Percentiles rank a stretch among this genome's conserved stretches.
Conservation (phyloP, 2,329 filamentous ascomycete genomes). For the Aspergillus felis region DNA sequence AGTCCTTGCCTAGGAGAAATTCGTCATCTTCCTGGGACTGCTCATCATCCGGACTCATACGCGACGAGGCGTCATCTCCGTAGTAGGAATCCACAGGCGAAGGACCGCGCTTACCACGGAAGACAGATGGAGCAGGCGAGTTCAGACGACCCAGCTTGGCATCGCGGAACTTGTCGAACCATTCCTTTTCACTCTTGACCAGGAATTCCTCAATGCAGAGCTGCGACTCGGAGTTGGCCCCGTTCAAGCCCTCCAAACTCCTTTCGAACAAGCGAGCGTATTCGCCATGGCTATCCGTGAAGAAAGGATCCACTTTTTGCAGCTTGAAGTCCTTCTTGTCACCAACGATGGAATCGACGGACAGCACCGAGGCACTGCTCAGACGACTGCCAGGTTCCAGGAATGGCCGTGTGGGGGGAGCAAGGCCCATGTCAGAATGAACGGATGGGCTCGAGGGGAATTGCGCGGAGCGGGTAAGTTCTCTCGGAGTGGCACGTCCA, state of each 20-base stretch:
- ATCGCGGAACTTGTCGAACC: constrained; percentile 56
- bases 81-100: constrained; percentile 39
- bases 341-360: constrained; percentile 54
- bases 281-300: constrained; percentile 59
- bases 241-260: constrained; percentile 52
- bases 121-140: constrained; percentile 30
- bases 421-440: not conserved
- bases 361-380: constrained; percentile 46
- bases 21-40: constrained; percentile 44
- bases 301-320: constrained; percentile 64
- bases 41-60: constrained; percentile 26
- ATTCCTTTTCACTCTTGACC: constrained; percentile 62
- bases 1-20: constrained; percentile 53
- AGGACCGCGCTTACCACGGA: constrained; percentile 23
- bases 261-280: constrained; percentile 57
- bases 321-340: constrained; percentile 58
- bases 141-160: constrained; percentile 52
- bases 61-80: constrained; percentile 30
- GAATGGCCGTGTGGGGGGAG: not conserved
- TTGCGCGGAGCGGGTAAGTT: not conserved
- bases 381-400: not conserved
- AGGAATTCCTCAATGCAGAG: constrained; percentile 63
- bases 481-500: not conserved
- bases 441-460: not conserved
- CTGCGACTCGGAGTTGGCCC: constrained; percentile 52